Percentiles rank a stretch among this genome's conserved stretches.
phyloP scores from a whole-genome alignment of 345 rosid genomes.

The Leavenworthia alabamica region DNA sequence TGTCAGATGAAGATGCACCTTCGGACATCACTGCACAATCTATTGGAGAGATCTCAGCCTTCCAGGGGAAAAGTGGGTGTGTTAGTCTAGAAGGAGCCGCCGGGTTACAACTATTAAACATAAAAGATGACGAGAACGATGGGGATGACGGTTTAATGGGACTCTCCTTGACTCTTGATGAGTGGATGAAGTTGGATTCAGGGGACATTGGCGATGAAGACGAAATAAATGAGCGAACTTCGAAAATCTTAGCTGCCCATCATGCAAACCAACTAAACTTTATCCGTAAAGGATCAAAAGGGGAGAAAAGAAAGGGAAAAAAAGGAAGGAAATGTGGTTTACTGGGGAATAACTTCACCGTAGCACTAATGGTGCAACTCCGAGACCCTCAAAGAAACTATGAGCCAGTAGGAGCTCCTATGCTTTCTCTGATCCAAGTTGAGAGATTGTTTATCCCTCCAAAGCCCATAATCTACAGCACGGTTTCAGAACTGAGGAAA shows the following conservation, averaged over 20 bases:
- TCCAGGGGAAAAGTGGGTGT: constrained; percentile 58
- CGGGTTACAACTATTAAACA: constrained; percentile 71
- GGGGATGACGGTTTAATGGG: constrained; percentile 80
- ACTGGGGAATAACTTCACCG: constrained; percentile 86
- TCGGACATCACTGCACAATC: constrained; percentile 63
- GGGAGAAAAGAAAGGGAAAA: constrained; percentile 58
- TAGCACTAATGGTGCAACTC: constrained; percentile 86
- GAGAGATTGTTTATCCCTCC: constrained; percentile 89
- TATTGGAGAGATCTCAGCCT: constrained; percentile 64
- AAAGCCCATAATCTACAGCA: constrained; percentile 66
- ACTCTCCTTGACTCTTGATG: constrained; percentile 79
- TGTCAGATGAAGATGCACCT: constrained; percentile 69
- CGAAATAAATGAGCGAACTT: constrained; percentile 70
- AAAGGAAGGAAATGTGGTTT: constrained; percentile 71
- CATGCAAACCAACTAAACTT: constrained; percentile 67
- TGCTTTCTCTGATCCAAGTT: constrained; percentile 93
- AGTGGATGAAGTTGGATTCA: constrained; percentile 90
- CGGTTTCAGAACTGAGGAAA: constrained; percentile 52
- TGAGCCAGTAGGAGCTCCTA: constrained; percentile 88
- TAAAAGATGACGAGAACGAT: constrained; percentile 47
- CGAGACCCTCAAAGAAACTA: constrained; percentile 75
- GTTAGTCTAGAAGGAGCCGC: constrained; percentile 70
- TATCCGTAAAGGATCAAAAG: constrained; percentile 61
- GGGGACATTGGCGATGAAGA: constrained; percentile 76
- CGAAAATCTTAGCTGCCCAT: constrained; percentile 83